Conservation (phyloP, 2,329 filamentous ascomycete genomes). For the Aspergillus oerlinghausenensis region DNA sequence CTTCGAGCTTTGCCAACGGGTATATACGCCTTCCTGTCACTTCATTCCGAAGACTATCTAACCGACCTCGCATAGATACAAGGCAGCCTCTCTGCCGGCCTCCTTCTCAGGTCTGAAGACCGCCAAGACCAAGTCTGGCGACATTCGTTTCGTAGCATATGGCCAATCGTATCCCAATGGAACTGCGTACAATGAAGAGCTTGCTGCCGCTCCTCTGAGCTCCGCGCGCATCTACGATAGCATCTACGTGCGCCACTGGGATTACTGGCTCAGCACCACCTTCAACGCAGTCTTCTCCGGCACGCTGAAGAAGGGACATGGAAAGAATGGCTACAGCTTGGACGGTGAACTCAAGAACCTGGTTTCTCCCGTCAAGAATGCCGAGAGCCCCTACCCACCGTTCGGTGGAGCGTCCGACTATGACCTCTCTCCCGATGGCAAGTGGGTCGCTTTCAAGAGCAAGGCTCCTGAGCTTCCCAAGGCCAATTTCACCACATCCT, state of each 20-base stretch:
- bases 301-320: conserved; percentile 44
- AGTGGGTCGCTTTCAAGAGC: conserved; percentile 39
- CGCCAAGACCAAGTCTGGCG: conserved; percentile 32
- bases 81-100: conserved; percentile 35
- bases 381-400: conserved; percentile 50
- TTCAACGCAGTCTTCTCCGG: conserved; percentile 71
- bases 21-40: conserved; percentile 12
- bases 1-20: conserved; percentile 29
- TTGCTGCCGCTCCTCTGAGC: conserved; percentile 56
- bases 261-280: conserved; percentile 66
- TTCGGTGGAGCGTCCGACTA: conserved; percentile 81
- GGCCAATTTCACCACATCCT: conserved; percentile 69
- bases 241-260: conserved; percentile 80
- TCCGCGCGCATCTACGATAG: conserved; percentile 68
- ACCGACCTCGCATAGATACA: conserved; percentile 24
- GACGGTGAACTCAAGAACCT: conserved; percentile 54
- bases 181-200: conserved; percentile 61
- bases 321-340: conserved; percentile 36
- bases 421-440: conserved; percentile 51
- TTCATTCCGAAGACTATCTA: neutral
- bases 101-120: conserved; percentile 38
- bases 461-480: conserved; percentile 40
- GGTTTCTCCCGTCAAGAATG: conserved; percentile 33
- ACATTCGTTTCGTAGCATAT: conserved; percentile 50
- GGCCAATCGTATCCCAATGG: conserved; percentile 66